A percentile compares a stretch with the other conserved stretches of the same genome.
These are phyloP conservation scores for Phlebiopsis flavidoalba DNA, from an alignment of 768 basidiomycete species.

Conservation along the genomic window DNA sequence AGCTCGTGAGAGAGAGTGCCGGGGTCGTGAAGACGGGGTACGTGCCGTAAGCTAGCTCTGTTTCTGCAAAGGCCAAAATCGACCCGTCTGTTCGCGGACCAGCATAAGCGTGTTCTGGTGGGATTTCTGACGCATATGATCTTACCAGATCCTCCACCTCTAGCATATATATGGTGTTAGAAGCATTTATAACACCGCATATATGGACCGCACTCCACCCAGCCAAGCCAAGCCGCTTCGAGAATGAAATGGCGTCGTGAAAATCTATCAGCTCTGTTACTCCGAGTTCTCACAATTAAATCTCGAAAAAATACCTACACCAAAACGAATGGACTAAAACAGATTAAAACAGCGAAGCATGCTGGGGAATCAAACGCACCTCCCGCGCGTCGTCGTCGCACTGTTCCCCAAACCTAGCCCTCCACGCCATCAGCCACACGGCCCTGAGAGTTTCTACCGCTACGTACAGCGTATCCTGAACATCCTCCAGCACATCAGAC, in stretches of 20 bases:
- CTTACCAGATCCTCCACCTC: conserved; percentile 3
- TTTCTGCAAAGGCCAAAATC: not conserved
- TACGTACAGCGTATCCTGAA: not conserved
- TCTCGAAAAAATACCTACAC: not conserved
- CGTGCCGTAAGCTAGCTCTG: not conserved
- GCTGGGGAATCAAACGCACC: not conserved
- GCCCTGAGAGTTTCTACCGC: not conserved
- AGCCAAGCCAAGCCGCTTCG: not conserved
- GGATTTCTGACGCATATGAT: not conserved
- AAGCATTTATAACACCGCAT: not conserved
- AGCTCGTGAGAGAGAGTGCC: not conserved
- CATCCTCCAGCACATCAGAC: not conserved
- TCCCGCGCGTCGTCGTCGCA: not conserved
- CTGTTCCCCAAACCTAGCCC: not conserved
- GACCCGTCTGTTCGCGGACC: not conserved
- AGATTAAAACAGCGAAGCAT: not conserved
- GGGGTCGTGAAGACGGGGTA: not conserved
- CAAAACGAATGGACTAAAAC: not conserved
- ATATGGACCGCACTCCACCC: not conserved
- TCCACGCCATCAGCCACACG: not conserved
- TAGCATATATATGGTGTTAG: not conserved
- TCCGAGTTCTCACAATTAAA: not conserved
- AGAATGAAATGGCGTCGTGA: conserved; percentile 5
- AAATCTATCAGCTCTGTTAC: not conserved
- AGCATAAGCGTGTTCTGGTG: not conserved